Evolutionary conservation across 495 filamentous ascomycete species (phyloP), one percentile per base, ranked within the genome.

Genomic region (Penicillium argentinense): DNA sequence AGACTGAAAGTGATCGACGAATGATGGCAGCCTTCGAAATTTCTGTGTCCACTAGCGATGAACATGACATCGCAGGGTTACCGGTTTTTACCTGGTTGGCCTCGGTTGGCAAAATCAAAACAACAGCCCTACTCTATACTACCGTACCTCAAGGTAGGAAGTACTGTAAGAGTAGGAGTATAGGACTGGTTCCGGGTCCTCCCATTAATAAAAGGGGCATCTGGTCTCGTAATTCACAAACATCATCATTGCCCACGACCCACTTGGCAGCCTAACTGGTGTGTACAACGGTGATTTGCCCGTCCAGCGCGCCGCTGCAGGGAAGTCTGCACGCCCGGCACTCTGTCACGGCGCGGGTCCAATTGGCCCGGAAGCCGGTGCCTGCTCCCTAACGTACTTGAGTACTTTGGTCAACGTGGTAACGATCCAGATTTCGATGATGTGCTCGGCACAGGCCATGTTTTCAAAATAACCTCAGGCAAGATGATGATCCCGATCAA

Each of bases 251-350:
- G 46, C 44, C 41, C 50, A 41, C 24, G 46, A 46, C 57, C 58
- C 55, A 62, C 51, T 49, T 26, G 34, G 39, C 42, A 59, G 51
- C 59, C 56, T 47, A 39, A 57, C 56, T 57, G 47, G 59, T 67
- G 65, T 68, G 65, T 71, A 66, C 58, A 60, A 56, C 49, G 53
- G 55, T 68, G 65, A 71, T 71, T 68, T 68, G 67, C 58, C 54
- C 42, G 32, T 53, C 28, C 42, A 37, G 18, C 40, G 47, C 51
- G 38, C 49, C 43, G 57, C 39, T 51, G 56, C 49, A 49, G 51
- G 43, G 39, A 53, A 53, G 38, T 42, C 49, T 53, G 57, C 59
- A 60, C 51, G 49, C 49, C 36, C 43, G 49, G 49, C 57, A 24
- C 22, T 48, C 54, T 47, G 45, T 52, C 57, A 57, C 46, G 21